Base-by-base conservation (phyloP, 1,284 basidiomycete species). In the Heterobasidion occidentale region DNA sequence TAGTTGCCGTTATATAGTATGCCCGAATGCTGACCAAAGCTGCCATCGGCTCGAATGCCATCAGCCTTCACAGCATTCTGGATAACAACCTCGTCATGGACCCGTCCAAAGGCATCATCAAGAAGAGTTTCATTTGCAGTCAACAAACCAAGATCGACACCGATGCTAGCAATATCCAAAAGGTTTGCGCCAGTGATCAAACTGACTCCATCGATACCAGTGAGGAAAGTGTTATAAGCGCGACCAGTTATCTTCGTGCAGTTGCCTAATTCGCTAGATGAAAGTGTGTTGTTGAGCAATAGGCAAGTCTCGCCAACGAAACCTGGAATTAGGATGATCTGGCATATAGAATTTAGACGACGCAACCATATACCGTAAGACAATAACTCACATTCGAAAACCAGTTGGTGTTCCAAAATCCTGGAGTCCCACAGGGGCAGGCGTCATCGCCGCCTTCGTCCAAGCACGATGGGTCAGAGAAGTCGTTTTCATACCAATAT, bases 401-500 rank as follows among this genome's bases (percentile, higher is more conserved):
- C 86, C 86, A 89, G 64, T 89, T 88, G 55, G 77, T 78, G 62
- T 87, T 86, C 84, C 81, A 84, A 9, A 76, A 56, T 61, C 83
- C 83, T 1, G 79, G 74, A 12, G 81, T 80, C 9, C 70, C 71
- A 61, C 82, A 85, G 2, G 80, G 77, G 61, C 83, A 85, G 9
- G 66, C 61, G 11, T 63, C 58, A 1, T 68, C 70, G 0, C 83
- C 81, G 0, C 83, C 83, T 3, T 67, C 67, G 58, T 79, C 78
- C 34, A 86, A 65, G 64, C 85, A 88, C 15, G 70, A 74, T 5
- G 68, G 61, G 42, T 73, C 71, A 5, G 74, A 77, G 63, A 81
- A 84, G 65, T 87, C 85, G 55, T 78, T 79, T 6, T 62, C 63
- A 60, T 86, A 86, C 84, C 85, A 88, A 61, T 74, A 87, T 58